These are phyloP conservation scores for Globisporangium ultimum DNA, from an alignment of 352 stramenopile species.

Conservation along the genomic window DNA sequence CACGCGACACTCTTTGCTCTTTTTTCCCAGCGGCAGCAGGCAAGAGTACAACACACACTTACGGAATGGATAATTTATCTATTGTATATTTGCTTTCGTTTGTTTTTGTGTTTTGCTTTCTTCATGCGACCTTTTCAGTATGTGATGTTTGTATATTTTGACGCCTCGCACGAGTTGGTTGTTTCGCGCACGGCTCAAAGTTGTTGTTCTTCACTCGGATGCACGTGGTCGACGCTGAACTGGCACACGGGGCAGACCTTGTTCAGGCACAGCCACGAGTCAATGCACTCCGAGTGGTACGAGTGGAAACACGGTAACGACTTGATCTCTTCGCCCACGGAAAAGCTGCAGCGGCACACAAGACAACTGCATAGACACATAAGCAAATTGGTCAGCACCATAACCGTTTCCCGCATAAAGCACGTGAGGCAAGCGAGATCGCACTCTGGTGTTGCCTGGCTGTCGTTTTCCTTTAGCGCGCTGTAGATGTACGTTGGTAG, in stretches of 20 bases:
- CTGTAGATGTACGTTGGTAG: conserved; percentile 80
- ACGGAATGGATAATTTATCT: too few species aligned
- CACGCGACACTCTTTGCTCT: too few species aligned
- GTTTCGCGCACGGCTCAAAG: too few species aligned
- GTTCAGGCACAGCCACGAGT: conserved; percentile 91
- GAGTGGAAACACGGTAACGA: conserved; percentile 93
- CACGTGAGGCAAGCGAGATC: conserved; percentile 1
- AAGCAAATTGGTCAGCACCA: not conserved
- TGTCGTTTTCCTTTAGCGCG: conserved; percentile 37
- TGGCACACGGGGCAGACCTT: conserved; percentile 90
- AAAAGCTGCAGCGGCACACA: conserved; percentile 91
- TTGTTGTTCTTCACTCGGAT: conserved; percentile 10
- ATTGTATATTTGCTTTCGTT: too few species aligned
- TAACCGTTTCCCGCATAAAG: too few species aligned
- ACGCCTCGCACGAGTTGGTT: too few species aligned
- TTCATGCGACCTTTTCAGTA: too few species aligned
- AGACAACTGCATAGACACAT: conserved; percentile 60
- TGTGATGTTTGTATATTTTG: too few species aligned
- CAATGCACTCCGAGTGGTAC: conserved; percentile 93
- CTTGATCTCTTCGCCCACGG: conserved; percentile 89
- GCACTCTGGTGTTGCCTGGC: conserved; percentile 57
- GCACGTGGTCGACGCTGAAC: conserved; percentile 66
- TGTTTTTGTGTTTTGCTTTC: too few species aligned
- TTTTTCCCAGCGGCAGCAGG: too few species aligned
- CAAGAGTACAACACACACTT: too few species aligned